Base-by-base conservation (phyloP, 2,329 filamentous ascomycete species). In the Parastagonospora nodorum region DNA sequence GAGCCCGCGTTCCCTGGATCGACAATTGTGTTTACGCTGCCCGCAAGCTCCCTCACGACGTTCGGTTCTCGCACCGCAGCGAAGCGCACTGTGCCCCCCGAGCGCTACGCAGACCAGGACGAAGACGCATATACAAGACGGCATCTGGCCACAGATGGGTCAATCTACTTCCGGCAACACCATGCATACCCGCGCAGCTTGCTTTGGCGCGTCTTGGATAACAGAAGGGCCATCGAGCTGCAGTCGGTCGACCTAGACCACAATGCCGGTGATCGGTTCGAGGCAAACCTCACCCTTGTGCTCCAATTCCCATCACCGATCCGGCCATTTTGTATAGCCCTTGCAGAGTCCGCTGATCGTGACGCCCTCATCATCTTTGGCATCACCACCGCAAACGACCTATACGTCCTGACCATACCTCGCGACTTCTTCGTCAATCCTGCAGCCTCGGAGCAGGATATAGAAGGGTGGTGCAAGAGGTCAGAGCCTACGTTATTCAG, bases 121-220 rank as follows among this genome's bases (percentile, higher is more conserved):
- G 88, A 93, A 71, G 84, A 84, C 48, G 78, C 83, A 8, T 96
- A 95, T 68, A 84, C 87, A 59, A 79, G 83, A 53, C 86, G 84
- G 57, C 84, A 89, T 68, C 78, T 97, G 45, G 90, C 93, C 24
- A 71, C 63, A 2, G 84, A 92, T 29, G 88, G 90, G 27, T 91
- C 90, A 2, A 82, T 97, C 48, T 96, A 90, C 77, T 92, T 96
- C 74, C 86, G 94, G 48, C 84, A 84, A 72, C 84, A 88, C 72
- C 85, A 88, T 67, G 80, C 83, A 57, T 87, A 88, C 57, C 94
- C 94, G 33, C 87, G 89, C 68, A 90, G 85, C 74, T 95, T 97
- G 69, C 82, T 96, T 41, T 99, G 94, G 94, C 85, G 93, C 62
- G 82, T 97, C 33, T 77, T 97, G 53, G 88, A 96, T 67, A 86